Conservation (phyloP, 2,329 filamentous ascomycete genomes). For the Alternaria incomplexa region DNA sequence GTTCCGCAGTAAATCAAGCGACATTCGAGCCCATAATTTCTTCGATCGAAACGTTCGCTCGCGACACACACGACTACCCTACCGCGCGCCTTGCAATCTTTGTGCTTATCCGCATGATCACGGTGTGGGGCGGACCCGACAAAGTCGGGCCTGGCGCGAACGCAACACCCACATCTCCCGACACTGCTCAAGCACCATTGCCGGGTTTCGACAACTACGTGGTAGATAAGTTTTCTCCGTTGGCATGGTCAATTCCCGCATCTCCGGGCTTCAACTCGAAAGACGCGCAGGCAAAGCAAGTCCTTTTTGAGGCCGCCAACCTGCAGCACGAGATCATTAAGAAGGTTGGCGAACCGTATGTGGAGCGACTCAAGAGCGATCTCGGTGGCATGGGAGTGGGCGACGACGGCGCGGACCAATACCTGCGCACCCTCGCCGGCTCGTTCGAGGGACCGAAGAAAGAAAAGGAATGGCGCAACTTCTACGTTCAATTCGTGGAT, state of each 20-base stretch:
- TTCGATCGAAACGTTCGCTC: constrained; percentile 83
- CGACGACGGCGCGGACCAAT: constrained; percentile 68
- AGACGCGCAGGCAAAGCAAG: constrained; percentile 87
- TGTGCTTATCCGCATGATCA: constrained; percentile 81
- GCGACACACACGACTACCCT: constrained; percentile 72
- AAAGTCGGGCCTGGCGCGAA: constrained; percentile 48
- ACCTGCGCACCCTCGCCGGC: constrained; percentile 58
- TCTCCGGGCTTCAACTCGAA: constrained; percentile 80
- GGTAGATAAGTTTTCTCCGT: constrained; percentile 83
- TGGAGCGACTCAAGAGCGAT: constrained; percentile 70
- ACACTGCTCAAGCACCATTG: constrained; percentile 62
- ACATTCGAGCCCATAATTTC: constrained; percentile 88
- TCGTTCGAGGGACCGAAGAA: constrained; percentile 47
- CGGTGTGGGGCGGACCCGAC: constrained; percentile 89
- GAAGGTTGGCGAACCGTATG: constrained; percentile 85
- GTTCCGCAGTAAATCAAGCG: constrained; percentile 72
- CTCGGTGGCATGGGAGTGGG: constrained; percentile 70
- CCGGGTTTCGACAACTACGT: constrained; percentile 93
- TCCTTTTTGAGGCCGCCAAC: constrained; percentile 84
- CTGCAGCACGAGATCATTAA: constrained; percentile 88
- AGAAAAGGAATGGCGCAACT: constrained; percentile 53
- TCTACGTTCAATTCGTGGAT: constrained; percentile 53
- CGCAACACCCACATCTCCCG: constrained; percentile 50
- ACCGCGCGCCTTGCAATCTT: constrained; percentile 79
- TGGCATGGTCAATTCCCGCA: constrained; percentile 87